These are phyloP conservation scores for Brasenia schreberi DNA, from an alignment of 164 flowering plant species.

Conservation along the genomic window DNA sequence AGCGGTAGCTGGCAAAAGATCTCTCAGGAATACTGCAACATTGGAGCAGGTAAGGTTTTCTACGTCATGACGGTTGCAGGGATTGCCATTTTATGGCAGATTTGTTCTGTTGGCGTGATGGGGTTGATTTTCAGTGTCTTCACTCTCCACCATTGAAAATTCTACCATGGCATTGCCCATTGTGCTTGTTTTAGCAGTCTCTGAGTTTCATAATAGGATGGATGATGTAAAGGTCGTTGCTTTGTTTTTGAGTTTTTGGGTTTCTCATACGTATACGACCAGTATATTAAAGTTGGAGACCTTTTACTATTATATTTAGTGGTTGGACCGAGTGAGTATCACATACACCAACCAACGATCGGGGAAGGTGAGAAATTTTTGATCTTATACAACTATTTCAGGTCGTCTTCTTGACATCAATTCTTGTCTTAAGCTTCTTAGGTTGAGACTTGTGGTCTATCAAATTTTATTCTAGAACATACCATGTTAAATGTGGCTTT, in stretches of 20 bases:
- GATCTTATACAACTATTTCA: too few species aligned
- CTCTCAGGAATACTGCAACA: slow-evolving; percentile 7
- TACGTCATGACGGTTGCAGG: slow-evolving; percentile 9
- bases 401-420: too few species aligned
- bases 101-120: slow-evolving; percentile 2
- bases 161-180: slow-evolving; percentile 7
- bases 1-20: slow-evolving; percentile 20
- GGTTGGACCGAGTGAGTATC: too few species aligned
- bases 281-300: background rate
- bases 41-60: slow-evolving; percentile 8
- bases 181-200: slow-evolving; percentile 7
- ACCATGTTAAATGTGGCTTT: too few species aligned
- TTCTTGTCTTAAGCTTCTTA: too few species aligned
- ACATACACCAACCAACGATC: too few species aligned
- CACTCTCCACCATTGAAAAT: slow-evolving; percentile 8
- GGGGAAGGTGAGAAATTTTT: too few species aligned
- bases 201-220: slow-evolving; percentile 15
- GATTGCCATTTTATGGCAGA: slow-evolving; percentile 6
- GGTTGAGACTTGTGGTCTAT: too few species aligned
- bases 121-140: slow-evolving; percentile 10
- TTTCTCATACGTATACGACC: slow-evolving; percentile 12
- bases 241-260: slow-evolving; percentile 11
- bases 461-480: too few species aligned
- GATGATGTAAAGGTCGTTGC: slow-evolving; percentile 16
- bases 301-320: too few species aligned